A percentile compares a stretch with the other conserved stretches of the same genome.
Evolutionary conservation across 176 grass and related monocot genomes (phyloP).

Genomic region (Tillandsia fasciculata): DNA sequence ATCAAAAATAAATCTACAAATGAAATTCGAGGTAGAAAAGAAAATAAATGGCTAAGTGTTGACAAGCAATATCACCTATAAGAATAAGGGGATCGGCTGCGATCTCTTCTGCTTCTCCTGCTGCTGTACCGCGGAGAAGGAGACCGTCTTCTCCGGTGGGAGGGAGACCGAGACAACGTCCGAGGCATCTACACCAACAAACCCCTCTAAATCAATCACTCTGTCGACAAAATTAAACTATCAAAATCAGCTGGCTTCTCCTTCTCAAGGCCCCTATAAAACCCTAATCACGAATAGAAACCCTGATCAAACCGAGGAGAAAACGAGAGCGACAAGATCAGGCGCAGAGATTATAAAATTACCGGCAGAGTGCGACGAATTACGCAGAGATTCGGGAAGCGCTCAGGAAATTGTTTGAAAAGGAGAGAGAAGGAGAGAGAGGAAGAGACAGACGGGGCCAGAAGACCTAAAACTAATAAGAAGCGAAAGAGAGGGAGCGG

Average conservation of each 20-base stretch:
- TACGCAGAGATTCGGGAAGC: background rate
- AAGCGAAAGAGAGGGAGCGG: background rate
- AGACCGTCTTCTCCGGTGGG: conserved; percentile 62
- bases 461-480: background rate
- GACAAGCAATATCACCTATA: conserved; percentile 78
- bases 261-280: no score
- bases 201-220: background rate
- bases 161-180: conserved; percentile 58
- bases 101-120: conserved; percentile 55
- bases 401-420: background rate
- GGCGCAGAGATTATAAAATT: background rate
- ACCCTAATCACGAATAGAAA: no score
- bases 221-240: background rate
- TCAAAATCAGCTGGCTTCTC: background rate
- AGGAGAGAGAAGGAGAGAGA: background rate
- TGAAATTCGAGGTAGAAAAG: background rate
- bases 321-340: background rate
- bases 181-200: conserved; percentile 40
- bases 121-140: conserved; percentile 53
- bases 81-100: conserved; percentile 81
- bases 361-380: background rate
- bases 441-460: background rate
- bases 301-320: no score
- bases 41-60: conserved; percentile 17
- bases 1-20: background rate